Evolutionary conservation across 1,284 basidiomycete genomes (phyloP).

Genomic region (Peniophora sp.): DNA sequence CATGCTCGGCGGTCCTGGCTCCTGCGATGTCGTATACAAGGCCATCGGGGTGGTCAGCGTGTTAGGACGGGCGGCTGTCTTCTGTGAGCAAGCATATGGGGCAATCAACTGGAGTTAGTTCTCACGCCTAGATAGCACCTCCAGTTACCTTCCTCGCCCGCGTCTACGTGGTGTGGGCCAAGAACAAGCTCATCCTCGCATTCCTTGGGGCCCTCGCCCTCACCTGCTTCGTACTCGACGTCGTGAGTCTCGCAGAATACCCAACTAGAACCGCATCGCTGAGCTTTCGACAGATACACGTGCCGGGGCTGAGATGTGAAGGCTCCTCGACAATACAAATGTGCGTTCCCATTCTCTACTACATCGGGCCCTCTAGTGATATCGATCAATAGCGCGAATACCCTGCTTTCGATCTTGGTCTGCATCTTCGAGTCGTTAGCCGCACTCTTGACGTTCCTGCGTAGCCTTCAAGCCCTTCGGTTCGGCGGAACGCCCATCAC

Average conservation of each 20-base stretch:
- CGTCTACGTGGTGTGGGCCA: conserved; percentile 24
- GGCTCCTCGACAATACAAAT: conserved; percentile 14
- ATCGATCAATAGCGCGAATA: conserved; percentile 14
- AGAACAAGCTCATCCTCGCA: conserved; percentile 17
- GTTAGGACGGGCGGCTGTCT: conserved; percentile 22
- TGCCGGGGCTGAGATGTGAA: conserved; percentile 12
- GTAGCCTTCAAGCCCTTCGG: conserved; percentile 20
- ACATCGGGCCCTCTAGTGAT: background rate
- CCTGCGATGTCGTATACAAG: conserved; percentile 25
- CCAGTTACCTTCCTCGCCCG: conserved; percentile 23
- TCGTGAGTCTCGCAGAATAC: conserved; percentile 16
- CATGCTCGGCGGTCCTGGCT: conserved; percentile 14
- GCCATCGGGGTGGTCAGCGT: conserved; percentile 22
- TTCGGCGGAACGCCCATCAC: conserved; percentile 11
- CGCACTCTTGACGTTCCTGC: conserved; percentile 19
- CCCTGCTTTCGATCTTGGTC: conserved; percentile 22
- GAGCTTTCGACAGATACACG: conserved; percentile 13
- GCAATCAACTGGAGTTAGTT: background rate
- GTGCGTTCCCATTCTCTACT: conserved; percentile 3
- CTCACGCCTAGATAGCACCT: background rate
- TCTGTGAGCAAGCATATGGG: conserved; percentile 16
- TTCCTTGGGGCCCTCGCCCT: conserved; percentile 19
- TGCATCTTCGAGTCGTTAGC: conserved; percentile 21
- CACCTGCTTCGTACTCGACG: conserved; percentile 20
- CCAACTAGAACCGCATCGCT: conserved; percentile 6